Percentiles rank a stretch among this genome's conserved stretches.
These are phyloP conservation scores for Umbilicus rupestris DNA, from an alignment of 164 flowering plant genomes.

Conservation along the genomic window DNA sequence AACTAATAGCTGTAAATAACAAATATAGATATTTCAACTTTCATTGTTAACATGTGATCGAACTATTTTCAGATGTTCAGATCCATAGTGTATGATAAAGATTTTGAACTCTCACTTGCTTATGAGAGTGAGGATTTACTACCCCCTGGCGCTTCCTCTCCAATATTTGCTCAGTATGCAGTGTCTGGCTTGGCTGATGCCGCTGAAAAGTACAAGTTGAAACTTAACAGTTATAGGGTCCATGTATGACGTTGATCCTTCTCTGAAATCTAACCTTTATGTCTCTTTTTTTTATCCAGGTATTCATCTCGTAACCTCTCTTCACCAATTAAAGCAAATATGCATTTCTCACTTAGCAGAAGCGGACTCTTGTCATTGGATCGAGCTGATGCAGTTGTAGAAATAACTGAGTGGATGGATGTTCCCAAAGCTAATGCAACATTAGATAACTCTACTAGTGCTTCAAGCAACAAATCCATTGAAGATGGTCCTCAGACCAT, in stretches of 20 bases:
- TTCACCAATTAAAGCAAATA: conserved; percentile 82
- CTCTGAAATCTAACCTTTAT: background rate
- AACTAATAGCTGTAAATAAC: background rate
- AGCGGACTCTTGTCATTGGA: conserved; percentile 81
- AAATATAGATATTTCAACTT: background rate
- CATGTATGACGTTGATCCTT: background rate
- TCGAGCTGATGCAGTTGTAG: conserved; percentile 87
- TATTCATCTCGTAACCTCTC: conserved; percentile 83
- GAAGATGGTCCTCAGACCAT: conserved; percentile 35
- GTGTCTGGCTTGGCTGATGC: conserved; percentile 77
- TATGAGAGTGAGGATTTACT: conserved; percentile 60
- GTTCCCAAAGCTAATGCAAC: conserved; percentile 75
- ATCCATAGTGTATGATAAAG: conserved; percentile 65
- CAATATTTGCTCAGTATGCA: conserved; percentile 56
- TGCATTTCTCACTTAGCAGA: conserved; percentile 90
- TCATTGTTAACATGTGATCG: background rate
- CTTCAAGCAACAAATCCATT: conserved; percentile 36
- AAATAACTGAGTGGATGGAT: conserved; percentile 94
- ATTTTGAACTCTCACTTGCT: conserved; percentile 79
- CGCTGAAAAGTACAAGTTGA: conserved; percentile 61
- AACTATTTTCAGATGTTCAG: conserved; percentile 60
- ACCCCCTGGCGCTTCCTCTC: conserved; percentile 76
- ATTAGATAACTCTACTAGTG: conserved; percentile 49
- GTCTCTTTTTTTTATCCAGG: conserved; percentile 24
- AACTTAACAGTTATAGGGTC: conserved; percentile 3